A percentile compares a stretch with the other conserved stretches of the same genome.
These are phyloP conservation scores for Leishmania tarentolae DNA, from an alignment of 208 protist genomes.

Conservation along the genomic window DNA sequence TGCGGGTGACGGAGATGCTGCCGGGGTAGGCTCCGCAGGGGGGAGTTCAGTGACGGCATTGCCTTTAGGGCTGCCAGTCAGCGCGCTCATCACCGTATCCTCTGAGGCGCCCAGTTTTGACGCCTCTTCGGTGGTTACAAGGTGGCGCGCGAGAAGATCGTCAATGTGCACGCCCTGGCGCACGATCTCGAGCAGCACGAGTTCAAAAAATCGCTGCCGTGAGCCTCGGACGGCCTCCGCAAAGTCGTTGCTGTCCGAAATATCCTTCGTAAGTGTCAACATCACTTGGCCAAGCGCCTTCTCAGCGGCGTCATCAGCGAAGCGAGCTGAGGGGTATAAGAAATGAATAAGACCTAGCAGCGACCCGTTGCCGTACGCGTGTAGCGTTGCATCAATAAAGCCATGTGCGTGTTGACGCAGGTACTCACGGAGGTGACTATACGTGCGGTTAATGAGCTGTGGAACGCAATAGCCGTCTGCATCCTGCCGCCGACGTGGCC, in stretches of 20 bases:
- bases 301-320: slow-evolving; percentile 33
- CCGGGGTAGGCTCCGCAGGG: not conserved
- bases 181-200: slow-evolving; percentile 77
- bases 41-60: not conserved
- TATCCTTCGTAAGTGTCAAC: slow-evolving; percentile 41
- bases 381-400: slow-evolving; percentile 39
- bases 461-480: slow-evolving; percentile 40
- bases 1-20: not conserved
- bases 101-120: slow-evolving; percentile 76
- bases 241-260: slow-evolving; percentile 83
- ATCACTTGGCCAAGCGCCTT: slow-evolving; percentile 58
- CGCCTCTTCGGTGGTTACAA: slow-evolving; percentile 63
- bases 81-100: slow-evolving; percentile 44
- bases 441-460: slow-evolving; percentile 37
- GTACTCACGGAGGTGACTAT: slow-evolving; percentile 50
- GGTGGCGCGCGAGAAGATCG: slow-evolving; percentile 51
- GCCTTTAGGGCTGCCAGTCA: slow-evolving; percentile 34
- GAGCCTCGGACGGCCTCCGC: slow-evolving; percentile 38
- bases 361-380: slow-evolving; percentile 21
- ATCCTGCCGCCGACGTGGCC: slow-evolving; percentile 11
- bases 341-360: slow-evolving; percentile 36
- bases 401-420: slow-evolving; percentile 58
- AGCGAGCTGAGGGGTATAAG: slow-evolving; percentile 33
- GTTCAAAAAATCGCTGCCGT: slow-evolving; percentile 75
- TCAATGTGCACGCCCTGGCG: slow-evolving; percentile 80